These are phyloP conservation scores for Euptelea pleiosperma DNA, from an alignment of 164 flowering plant species.

Conservation along the genomic window DNA sequence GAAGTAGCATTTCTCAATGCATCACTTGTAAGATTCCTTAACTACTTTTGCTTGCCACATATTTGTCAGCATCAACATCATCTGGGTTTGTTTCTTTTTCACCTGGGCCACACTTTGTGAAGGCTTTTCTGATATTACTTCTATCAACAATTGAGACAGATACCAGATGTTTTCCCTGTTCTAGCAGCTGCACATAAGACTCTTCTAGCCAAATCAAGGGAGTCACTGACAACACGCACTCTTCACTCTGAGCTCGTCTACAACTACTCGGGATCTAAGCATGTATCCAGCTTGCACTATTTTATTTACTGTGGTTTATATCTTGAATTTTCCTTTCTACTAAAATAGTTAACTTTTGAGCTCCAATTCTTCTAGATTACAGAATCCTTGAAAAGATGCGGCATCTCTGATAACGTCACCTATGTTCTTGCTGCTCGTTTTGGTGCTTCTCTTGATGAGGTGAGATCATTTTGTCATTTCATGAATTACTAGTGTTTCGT, in stretches of 20 bases:
- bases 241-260: constrained; percentile 92
- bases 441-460: constrained; percentile 71
- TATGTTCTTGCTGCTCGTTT: constrained; percentile 81
- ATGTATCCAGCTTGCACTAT: constrained; percentile 39
- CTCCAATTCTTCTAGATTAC: constrained; percentile 49
- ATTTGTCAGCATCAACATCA: not conserved
- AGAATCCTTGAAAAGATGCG: constrained; percentile 90
- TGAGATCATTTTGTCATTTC: constrained; percentile 25
- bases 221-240: constrained; percentile 72
- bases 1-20: constrained; percentile 90
- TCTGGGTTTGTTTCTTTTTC: not conserved
- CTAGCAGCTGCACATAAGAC: constrained; percentile 93
- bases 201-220: constrained; percentile 72
- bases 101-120: not conserved
- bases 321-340: not conserved
- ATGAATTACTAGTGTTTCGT: too few species aligned
- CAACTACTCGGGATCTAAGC: constrained; percentile 92
- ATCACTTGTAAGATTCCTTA: constrained; percentile 49
- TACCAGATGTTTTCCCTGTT: constrained; percentile 85
- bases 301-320: not conserved
- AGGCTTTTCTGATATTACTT: constrained; percentile 9
- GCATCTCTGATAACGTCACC: constrained; percentile 66
- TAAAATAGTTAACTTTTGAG: not conserved
- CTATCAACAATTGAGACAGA: constrained; percentile 33
- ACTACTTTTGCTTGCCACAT: not conserved